These are phyloP conservation scores for Coprinopsis cinerea DNA, from an alignment of 768 basidiomycete genomes.

Conservation along the genomic window DNA sequence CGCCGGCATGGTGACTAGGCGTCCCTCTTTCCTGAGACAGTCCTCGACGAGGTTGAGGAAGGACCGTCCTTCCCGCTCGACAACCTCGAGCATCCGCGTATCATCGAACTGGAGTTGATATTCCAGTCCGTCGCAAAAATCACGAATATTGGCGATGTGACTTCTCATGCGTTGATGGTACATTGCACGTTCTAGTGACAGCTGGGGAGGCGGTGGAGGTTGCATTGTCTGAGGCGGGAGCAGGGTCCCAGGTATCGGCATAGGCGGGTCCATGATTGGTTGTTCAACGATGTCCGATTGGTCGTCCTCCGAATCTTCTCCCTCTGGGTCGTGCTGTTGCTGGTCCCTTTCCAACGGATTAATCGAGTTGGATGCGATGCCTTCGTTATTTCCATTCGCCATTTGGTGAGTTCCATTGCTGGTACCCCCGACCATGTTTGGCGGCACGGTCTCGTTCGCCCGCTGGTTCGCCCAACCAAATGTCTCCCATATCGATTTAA, in stretches of 20 bases:
- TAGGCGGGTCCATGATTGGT: background rate
- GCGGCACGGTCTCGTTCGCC: background rate
- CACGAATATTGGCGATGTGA: conserved; percentile 37
- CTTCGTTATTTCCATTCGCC: background rate
- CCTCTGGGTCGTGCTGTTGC: background rate
- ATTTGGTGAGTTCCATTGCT: background rate
- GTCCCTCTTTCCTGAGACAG: conserved; percentile 36
- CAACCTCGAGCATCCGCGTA: conserved; percentile 33
- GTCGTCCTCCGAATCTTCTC: background rate
- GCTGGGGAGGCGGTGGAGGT: conserved; percentile 9
- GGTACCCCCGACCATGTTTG: background rate
- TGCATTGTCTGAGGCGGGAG: conserved; percentile 11
- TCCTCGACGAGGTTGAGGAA: conserved; percentile 34
- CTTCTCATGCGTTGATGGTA: conserved; percentile 34
- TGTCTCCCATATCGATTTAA: conserved; percentile 28
- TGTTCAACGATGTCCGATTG: background rate
- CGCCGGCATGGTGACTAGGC: conserved; percentile 13
- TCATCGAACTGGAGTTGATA: conserved; percentile 43
- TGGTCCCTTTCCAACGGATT: background rate
- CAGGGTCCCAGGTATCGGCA: conserved; percentile 1
- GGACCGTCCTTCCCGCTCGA: conserved; percentile 35
- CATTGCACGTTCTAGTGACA: conserved; percentile 16
- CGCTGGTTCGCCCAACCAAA: conserved; percentile 19
- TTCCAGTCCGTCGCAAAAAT: conserved; percentile 41
- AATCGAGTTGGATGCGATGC: background rate